A percentile compares a stretch with the other conserved stretches of the same genome.
These are phyloP conservation scores for Leucoagaricus sp. DNA, from an alignment of 1,284 basidiomycete species.

Conservation along the genomic window DNA sequence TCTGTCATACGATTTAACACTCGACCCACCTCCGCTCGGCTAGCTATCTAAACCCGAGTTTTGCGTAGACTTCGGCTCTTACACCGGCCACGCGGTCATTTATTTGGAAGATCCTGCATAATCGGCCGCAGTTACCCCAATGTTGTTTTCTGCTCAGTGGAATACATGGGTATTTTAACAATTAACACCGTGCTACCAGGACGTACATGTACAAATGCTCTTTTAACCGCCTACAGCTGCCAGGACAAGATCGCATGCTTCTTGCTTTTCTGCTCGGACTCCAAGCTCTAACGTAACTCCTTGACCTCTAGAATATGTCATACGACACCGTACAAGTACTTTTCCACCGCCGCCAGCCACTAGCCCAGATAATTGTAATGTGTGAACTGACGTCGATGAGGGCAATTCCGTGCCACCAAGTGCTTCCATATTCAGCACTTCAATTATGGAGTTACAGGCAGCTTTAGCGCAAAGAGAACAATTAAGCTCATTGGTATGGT, in stretches of 20 bases:
- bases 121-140: slow-evolving; percentile 4
- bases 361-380: slow-evolving; percentile 89
- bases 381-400: slow-evolving; percentile 87
- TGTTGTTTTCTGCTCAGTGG: not conserved
- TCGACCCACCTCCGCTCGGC: slow-evolving; percentile 5
- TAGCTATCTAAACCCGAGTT: slow-evolving; percentile 8
- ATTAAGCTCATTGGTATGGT: not conserved
- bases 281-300: slow-evolving; percentile 96
- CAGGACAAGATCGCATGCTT: slow-evolving; percentile 85
- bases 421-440: slow-evolving; percentile 96
- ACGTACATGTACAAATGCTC: slow-evolving; percentile 16
- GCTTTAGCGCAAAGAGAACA: slow-evolving; percentile 49
- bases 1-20: slow-evolving; percentile 9
- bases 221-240: slow-evolving; percentile 82
- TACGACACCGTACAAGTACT: slow-evolving; percentile 90
- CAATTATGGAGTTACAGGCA: slow-evolving; percentile 91
- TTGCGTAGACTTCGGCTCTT: not conserved
- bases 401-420: slow-evolving; percentile 88
- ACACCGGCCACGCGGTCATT: slow-evolving; percentile 6
- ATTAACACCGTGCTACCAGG: not conserved
- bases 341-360: slow-evolving; percentile 91
- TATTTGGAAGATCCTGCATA: slow-evolving; percentile 7
- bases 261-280: slow-evolving; percentile 91
- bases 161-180: not conserved
- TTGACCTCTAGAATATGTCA: slow-evolving; percentile 89